Evolutionary conservation across 2,329 filamentous ascomycete species (phyloP), one percentile per base, ranked within the genome.

Genomic region (Hymenoscyphus albidus): DNA sequence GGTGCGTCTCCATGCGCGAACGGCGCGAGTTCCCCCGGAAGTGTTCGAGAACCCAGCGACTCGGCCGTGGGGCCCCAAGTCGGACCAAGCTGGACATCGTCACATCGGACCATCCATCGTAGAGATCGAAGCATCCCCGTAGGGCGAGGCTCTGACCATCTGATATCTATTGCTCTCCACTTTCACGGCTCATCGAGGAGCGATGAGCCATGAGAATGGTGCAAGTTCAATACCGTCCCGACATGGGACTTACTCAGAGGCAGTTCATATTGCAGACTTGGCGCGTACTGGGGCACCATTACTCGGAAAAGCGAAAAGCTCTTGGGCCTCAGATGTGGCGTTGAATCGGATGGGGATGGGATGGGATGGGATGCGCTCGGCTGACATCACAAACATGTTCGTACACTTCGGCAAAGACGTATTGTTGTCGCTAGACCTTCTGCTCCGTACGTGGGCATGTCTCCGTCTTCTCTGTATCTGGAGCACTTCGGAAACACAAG

Each of bases 241-340:
- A 35, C 27, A 57, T 27, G 32, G 31, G 51, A 18, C 16, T 32
- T 35, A 12, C 5, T 16, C 12, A 13, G 58, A 59, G 44, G 58
- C 58, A 59, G 4, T 42, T 48, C 35, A 56, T 31, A 31, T 62
- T 57, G 32, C 60, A 62, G 51, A 55, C 51, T 62, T 55, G 60
- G 60, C 60, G 51, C 40, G 13, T 35, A 18, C 32, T 13, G 60
- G 48, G 44, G 40, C 40, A 13, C 18, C 48, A 31, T 10, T 48
- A 35, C 14, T 14, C 13, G 16, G 42, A 39, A 27, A 62, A 35
- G 27, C 48, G 16, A 39, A 31, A 39, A 31, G 31, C 54, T 38
- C 13, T 18, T 14, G 14, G 48, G n/a, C 38, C 31, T 55, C 13
- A 22, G 31, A 39, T 31, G 1, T 14, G 31, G 44, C 13, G 14